Percentiles rank a stretch among this genome's conserved stretches.
Evolutionary conservation across 2,329 filamentous ascomycete species (phyloP).

Genomic region (Elsinoe arachidis): DNA sequence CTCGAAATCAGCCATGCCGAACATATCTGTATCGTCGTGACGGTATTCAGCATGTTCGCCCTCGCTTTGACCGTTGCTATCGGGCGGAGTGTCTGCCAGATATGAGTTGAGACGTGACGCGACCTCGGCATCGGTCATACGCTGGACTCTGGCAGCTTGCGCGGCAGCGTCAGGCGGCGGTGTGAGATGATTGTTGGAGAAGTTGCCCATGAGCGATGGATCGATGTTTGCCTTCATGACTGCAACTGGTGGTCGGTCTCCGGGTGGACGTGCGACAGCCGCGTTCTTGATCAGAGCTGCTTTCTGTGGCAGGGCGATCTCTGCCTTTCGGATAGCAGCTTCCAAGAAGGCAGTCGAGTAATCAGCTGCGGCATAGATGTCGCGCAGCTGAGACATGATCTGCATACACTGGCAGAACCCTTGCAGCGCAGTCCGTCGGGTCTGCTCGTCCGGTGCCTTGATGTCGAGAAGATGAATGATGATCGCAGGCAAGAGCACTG

Average conservation of each 20-base stretch:
- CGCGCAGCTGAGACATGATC: constrained; percentile 76
- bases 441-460: constrained; percentile 67
- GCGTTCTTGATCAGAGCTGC: constrained; percentile 25
- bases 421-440: constrained; percentile 62
- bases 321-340: constrained; percentile 78
- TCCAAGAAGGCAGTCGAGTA: constrained; percentile 94
- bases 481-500: constrained; percentile 81
- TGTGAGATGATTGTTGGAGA: constrained; percentile 23
- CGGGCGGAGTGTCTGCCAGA: constrained; percentile 43
- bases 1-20: constrained; percentile 23
- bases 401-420: constrained; percentile 90
- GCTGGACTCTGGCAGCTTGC: constrained; percentile 19
- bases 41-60: constrained; percentile 11
- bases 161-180: constrained; percentile 27
- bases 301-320: constrained; percentile 56
- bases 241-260: constrained; percentile 18
- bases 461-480: constrained; percentile 91
- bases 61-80: constrained; percentile 26
- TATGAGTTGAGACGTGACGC: constrained; percentile 40
- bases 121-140: constrained; percentile 38
- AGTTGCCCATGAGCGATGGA: constrained; percentile 9
- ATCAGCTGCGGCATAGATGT: constrained; percentile 89
- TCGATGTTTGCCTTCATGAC: constrained; percentile 8
- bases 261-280: constrained; percentile 36
- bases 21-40: constrained; percentile 14